Base-by-base conservation (phyloP, 257 asterid genomes). In the Nicotiana attenuata region DNA sequence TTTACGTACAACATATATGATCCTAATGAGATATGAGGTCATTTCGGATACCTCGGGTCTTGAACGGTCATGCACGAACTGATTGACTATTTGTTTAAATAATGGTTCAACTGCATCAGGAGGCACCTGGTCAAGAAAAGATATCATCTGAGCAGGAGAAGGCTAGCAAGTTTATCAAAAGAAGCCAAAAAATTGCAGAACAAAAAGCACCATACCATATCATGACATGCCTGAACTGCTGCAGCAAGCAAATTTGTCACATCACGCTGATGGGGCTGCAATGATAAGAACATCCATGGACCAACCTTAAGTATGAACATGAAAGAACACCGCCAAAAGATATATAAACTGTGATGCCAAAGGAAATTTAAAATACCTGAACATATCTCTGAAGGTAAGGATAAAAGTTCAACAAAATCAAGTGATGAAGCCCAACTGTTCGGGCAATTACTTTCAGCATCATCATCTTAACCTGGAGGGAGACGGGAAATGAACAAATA, bases 181-280 rank as follows among this genome's bases (percentile, higher is more conserved):
- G 79, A 22, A 66, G 77, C 28, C 15, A 35, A 80, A 85, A 45
- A 57, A 73, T 45, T 24, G 71, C 41, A 82, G 28, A 77, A 52
- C 68, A 29, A 11, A 80, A 52, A 20, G 14, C 45, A 81, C 19
- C 17, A 63, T 92, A 96, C 98, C 99, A 96, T 92, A 87, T 96
- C 99, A 86, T 96, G 99, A 88, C 99, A 96, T 38, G 98, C 92
- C 90, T 96, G 99, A 75, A 96, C 97, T 78, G 97, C 98, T 64
- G 99, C 97, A 50, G 98, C 98, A 83, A 94, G 97, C 78, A 96
- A 90, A 84, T 79, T 91, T 71, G 93, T 93, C 78, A 96, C 92
- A 82, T 92, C 97, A 38, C 90, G 91, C 81, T 93, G 98, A 90
- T 92, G 96, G 41, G 99, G 97, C 99, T 96, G 88, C 87, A 57